Evolutionary conservation across 2,329 filamentous ascomycete species (phyloP), one percentile per base, ranked within the genome.

Genomic region (Aspergillus awamori): DNA sequence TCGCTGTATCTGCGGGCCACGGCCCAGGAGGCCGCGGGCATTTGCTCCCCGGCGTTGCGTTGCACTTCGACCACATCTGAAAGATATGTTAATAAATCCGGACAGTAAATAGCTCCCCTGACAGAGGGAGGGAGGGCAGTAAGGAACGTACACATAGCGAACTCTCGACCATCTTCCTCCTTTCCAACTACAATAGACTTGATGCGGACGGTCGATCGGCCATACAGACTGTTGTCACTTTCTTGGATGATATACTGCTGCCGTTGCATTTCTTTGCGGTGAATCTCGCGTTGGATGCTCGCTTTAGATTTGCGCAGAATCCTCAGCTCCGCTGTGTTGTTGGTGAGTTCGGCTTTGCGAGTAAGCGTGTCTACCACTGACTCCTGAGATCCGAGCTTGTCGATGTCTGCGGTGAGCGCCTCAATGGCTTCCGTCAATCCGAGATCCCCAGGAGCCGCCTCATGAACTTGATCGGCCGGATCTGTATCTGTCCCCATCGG

Each of bases 201-300:
- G 73, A 99, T 97, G 69, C 86, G 90, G 69, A 98, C 87, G 0
- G 88, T 92, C 2, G 95, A 94, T 17, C 94, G 90, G 2, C 95
- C 95, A 71, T 96, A 98, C 24, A 99, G 82, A 75, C 93, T 97
- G 76, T 97, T 99, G 74, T 99, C 96, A 72, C 93, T 97, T 77
- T 99, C 95, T 77, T 99, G 95, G 7, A 98, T 88, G 49, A 96
- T 92, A 69, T 99, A 99, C 74, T 99, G 96, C 76, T 97, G 95
- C 56, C 93, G 86, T 74, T 99, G 95, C 71, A 99, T 85, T 76
- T 98, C 94, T 74, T 98, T 99, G 36, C 93, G 88, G 59, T 92
- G 87, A 58, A 98, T 93, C 76, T 99, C 95, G 66, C 95, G 86
- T 71, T 96, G 91, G 60, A 99, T 80, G 76, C 95, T 99, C 33